Base-by-base conservation (phyloP, 495 filamentous ascomycete genomes). In the Parathielavia hyrcaniae region DNA sequence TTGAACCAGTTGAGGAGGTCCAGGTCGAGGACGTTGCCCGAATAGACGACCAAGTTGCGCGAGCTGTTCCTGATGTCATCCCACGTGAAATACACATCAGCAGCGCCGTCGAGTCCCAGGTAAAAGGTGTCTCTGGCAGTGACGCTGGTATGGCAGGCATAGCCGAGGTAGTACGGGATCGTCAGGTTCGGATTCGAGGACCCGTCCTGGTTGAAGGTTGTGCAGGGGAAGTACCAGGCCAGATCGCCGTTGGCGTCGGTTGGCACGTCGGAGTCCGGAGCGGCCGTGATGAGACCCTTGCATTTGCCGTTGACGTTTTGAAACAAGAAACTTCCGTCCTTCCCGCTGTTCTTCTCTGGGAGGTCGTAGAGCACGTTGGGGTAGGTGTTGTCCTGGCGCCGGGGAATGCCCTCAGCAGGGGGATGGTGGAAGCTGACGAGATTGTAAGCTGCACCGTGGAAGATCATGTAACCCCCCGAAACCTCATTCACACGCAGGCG, bases 261-360 rank as follows among this genome's bases (percentile, higher is more conserved):
- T 2, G 91, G 91, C 12, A 99, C 83, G 64, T 87, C 85, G 4
- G 92, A 92, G 20, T 74, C 79, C 3, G 78, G 72, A 4, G 84
- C 81, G 0, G 78, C 72, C 2, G 81, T 95, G 65, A 99, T 95
- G 7, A 97, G 70, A 3, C 81, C 89, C 72, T 97, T 99, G 80
- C 95, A 99, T 53, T 87, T 88, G 17, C 93, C 95, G 64, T 99
- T 99, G 68, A 99, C 95, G 64, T 97, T 93, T 69, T 99, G 95
- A 74, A 99, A 99, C 64, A 97, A 75, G 71, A 99, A 99, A 66
- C 91, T 97, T 47, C 88, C 91, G 70, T 99, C 95, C 65, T 87
- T 77, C 0, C 91, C 95, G 46, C 86, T 90, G 69, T 91, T 83
- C 67, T 87, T 87, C 55, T 82, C 75, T 0, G 85, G 84, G 5